Conservation (phyloP, 805 yeast species). For the Lachancea meyersii region DNA sequence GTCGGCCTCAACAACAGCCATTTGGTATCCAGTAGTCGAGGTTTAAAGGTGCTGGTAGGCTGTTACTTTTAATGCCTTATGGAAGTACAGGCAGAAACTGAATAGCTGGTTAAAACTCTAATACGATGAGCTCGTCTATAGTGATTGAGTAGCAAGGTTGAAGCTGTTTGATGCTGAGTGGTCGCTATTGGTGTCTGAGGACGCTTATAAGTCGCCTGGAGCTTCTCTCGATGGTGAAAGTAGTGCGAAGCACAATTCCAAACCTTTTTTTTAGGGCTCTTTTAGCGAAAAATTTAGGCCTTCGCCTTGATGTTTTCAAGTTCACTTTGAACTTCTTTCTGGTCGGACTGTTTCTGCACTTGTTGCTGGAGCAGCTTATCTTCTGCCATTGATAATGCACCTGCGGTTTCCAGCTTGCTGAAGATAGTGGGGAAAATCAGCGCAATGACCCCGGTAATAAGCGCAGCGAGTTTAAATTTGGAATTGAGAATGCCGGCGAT, state of each 20-base stretch:
- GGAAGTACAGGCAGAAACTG: neutral
- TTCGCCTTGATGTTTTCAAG: neutral
- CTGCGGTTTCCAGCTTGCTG: constrained; percentile 39
- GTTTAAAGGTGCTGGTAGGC: neutral
- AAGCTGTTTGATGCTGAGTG: no score
- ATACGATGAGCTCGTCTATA: constrained; percentile 1
- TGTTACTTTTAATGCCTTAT: neutral
- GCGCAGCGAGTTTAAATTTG: constrained; percentile 35
- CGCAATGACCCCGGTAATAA: constrained; percentile 23
- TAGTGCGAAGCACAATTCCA: no score
- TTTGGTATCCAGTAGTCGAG: neutral
- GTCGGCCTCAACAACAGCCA: neutral
- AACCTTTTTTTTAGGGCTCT: neutral
- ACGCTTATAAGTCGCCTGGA: no score
- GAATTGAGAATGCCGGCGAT: constrained; percentile 34
- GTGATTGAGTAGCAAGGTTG: neutral
- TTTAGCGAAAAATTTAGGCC: neutral
- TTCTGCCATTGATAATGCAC: constrained; percentile 32
- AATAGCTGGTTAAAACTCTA: neutral
- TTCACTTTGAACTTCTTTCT: neutral
- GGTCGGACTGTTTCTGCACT: constrained; percentile 21
- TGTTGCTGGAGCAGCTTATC: constrained; percentile 23
- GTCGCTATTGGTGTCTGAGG: no score
- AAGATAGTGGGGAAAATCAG: constrained; percentile 32
- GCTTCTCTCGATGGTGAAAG: no score